A percentile compares a stretch with the other conserved stretches of the same genome.
These are phyloP conservation scores for Chlamydomonas asymmetrica DNA, from an alignment of 139 green algal species.

Conservation along the genomic window DNA sequence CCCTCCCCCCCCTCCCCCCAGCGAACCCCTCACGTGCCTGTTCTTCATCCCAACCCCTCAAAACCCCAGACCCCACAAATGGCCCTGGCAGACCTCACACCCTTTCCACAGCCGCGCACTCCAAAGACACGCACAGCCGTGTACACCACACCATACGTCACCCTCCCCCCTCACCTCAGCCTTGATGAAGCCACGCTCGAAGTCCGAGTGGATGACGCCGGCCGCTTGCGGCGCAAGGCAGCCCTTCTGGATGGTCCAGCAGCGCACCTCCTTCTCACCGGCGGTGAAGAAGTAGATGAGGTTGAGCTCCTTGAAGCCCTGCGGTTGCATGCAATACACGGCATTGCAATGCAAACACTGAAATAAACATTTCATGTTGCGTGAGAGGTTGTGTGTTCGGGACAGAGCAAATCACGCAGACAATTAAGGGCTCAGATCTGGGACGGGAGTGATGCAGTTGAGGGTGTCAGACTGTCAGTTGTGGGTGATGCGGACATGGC, in stretches of 20 bases:
- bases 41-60: too few species aligned
- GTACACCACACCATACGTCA: slow-evolving; percentile 27
- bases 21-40: background rate
- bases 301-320: slow-evolving; percentile 53
- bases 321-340: background rate
- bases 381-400: too few species aligned
- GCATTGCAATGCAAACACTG: slow-evolving; percentile 3
- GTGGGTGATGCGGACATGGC: too few species aligned
- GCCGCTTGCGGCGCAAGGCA: slow-evolving; percentile 79
- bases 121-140: background rate
- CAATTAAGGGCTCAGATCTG: too few species aligned
- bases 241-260: slow-evolving; percentile 80
- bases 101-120: background rate
- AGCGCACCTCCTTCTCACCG: slow-evolving; percentile 86
- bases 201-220: slow-evolving; percentile 93
- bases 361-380: too few species aligned
- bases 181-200: slow-evolving; percentile 95
- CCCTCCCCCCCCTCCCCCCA: background rate
- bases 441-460: too few species aligned
- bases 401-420: too few species aligned
- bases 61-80: background rate
- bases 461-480: too few species aligned
- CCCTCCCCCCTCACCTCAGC: slow-evolving; percentile 60
- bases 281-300: slow-evolving; percentile 98
- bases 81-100: background rate